phyloP scores from a whole-genome alignment of 257 asterid genomes.

The Scutellaria barbata region DNA sequence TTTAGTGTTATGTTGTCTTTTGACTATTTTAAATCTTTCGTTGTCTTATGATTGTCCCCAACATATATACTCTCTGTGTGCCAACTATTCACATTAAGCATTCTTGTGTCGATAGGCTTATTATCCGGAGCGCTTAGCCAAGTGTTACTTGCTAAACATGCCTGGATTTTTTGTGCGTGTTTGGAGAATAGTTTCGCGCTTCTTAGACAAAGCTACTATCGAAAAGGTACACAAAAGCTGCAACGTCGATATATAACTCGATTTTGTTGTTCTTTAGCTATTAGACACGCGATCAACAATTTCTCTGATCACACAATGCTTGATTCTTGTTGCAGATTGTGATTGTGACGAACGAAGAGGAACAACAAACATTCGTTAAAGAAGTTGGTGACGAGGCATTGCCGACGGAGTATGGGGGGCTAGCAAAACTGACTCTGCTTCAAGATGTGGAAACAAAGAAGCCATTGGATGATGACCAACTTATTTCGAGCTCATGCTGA shows the following conservation, averaged over 20 bases:
- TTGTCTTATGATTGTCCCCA: too few relatives aligned
- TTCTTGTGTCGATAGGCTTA: constrained; percentile 50
- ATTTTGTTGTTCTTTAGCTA: too few relatives aligned
- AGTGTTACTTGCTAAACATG: constrained; percentile 68
- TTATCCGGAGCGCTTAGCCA: constrained; percentile 78
- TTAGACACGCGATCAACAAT: too few relatives aligned
- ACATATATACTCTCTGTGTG: too few relatives aligned
- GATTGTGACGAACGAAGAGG: constrained; percentile 60
- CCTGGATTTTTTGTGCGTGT: constrained; percentile 70
- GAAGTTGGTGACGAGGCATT: constrained; percentile 64
- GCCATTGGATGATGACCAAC: constrained; percentile 22
- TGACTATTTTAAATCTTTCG: too few relatives aligned
- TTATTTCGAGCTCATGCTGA: not conserved
- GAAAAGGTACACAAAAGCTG: constrained; percentile 53
- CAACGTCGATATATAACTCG: too few relatives aligned
- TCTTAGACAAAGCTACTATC: constrained; percentile 69
- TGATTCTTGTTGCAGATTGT: constrained; percentile 40
- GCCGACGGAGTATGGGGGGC: constrained; percentile 74
- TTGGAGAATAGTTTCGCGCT: constrained; percentile 71
- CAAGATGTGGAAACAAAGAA: constrained; percentile 49
- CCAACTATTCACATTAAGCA: not conserved
- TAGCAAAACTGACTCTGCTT: constrained; percentile 47
- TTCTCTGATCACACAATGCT: too few relatives aligned
- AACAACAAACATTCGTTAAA: constrained; percentile 40
- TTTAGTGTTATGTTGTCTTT: too few relatives aligned